Evolutionary conservation across 2,329 filamentous ascomycete genomes (phyloP), one percentile per base, ranked within the genome.

Genomic region (Diaporthe ampelina): DNA sequence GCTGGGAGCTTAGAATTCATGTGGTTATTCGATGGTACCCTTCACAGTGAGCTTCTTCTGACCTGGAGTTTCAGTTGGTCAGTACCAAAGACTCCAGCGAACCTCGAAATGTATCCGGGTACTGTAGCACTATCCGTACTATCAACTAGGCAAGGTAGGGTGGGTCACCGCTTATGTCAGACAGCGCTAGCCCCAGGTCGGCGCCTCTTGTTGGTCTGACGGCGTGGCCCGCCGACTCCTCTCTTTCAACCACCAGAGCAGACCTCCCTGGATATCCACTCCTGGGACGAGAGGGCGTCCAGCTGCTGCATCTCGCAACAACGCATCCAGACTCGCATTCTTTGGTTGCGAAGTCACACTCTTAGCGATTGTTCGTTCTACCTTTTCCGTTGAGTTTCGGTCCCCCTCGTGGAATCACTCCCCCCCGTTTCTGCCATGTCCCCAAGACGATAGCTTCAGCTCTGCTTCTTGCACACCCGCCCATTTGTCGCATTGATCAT

Each of bases 311-410:
- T 40, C 48, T 72, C 68, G 59, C 61, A 59, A 72, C 72, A 40
- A 71, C 72, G 48, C 54, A 74, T 69, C 59, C 48, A 37, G 68
- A 70, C 68, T 72, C 59, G 72, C 68, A 59, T 63, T 32, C 29
- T 74, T 71, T 70, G 63, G 56, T 74, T 50, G 72, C 59, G 72
- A 56, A 69, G 75, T 73, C 65, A 52, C 63, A 45, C 45, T 69
- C 59, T 67, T 59, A 50, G 17, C 56, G 73, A 76, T 78, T 78
- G 77, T 78, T 78, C 76, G 77, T 78, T 75, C 54, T 50, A 65
- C 75, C 74, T 74, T 73, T 77, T 73, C 76, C 65, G 73, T 76
- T 76, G 69, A 75, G 75, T 76, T 68, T 50, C 58, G 63, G 21
- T 40, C 48, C 63, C 45, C 72, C 52, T 74, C 59, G 54, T 69